Evolutionary conservation across 371 early-diverging fungal species (phyloP).

Genomic region (Lichtheimia hyalospora): DNA sequence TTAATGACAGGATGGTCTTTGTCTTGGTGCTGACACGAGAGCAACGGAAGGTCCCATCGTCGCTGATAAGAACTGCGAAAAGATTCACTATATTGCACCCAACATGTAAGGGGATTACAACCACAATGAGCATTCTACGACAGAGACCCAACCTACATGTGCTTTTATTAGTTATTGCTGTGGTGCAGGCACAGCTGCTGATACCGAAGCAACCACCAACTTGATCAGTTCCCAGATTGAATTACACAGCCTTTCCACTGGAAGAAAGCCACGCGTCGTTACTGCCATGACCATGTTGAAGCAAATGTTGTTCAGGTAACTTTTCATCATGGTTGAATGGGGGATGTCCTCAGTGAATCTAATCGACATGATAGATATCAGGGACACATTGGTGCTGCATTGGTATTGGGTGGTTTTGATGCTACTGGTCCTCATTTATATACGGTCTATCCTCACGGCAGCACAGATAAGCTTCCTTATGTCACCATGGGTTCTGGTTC

Average conservation of each 20-base stretch:
- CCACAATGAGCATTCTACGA: not conserved
- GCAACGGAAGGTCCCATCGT: slow-evolving; percentile 99
- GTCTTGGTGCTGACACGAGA: slow-evolving; percentile 99
- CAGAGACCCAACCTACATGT: not conserved
- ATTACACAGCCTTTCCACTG: slow-evolving; percentile 89
- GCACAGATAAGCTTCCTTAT: slow-evolving; percentile 94
- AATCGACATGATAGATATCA: slow-evolving; percentile 68
- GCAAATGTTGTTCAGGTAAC: slow-evolving; percentile 92
- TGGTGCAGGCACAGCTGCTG: slow-evolving; percentile 99
- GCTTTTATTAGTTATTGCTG: slow-evolving; percentile 82
- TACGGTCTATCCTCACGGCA: slow-evolving; percentile 97
- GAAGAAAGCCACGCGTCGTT: slow-evolving; percentile 85
- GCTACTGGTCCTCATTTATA: slow-evolving; percentile 91
- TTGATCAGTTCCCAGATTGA: slow-evolving; percentile 94
- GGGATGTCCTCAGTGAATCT: slow-evolving; percentile 2
- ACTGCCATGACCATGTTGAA: slow-evolving; percentile 97
- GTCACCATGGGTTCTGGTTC: slow-evolving; percentile 99
- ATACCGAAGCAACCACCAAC: slow-evolving; percentile 95
- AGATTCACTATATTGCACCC: slow-evolving; percentile 98
- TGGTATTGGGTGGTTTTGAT: slow-evolving; percentile 98
- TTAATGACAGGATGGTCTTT: slow-evolving; percentile 81
- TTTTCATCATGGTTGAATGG: not conserved
- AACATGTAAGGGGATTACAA: slow-evolving; percentile 72
- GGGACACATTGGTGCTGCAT: slow-evolving; percentile 97
- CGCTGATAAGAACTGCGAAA: slow-evolving; percentile 99